Base-by-base conservation (phyloP, 345 rosid species). In the Ceriops decandra region DNA sequence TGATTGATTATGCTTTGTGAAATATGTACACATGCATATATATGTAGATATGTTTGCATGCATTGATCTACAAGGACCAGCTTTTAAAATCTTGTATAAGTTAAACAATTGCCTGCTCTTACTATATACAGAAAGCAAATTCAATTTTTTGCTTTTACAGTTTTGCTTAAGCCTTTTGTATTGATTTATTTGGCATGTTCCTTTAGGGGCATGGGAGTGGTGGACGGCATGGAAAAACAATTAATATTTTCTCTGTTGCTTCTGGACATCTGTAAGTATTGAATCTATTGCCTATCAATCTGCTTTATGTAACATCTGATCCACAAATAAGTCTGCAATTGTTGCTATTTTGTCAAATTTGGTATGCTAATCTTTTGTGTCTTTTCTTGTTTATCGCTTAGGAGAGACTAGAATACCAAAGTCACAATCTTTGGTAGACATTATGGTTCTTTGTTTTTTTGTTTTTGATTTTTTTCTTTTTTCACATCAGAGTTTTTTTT, bases 221-320 rank as follows among this genome's bases (percentile, higher is more conserved):
- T 66, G 90, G 85, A 33, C 88, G 92, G 66, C 87, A 70, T 64
- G 99, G 98, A 80, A 87, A 83, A 81, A 83, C 87, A 7, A 84
- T 92, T 67, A 92, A 95, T 75, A 90, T 95, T 35, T 95, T 92
- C 69, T 95, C 99, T 62, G 78, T 95, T 63, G 99, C 99, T 76
- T 95, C 99, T 52, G 99, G 99, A 63, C 99, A 95, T 82, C 82
- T 95, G 99, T 95, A 87, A 95, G 96, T 74, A 16, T 66, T 64
- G 31, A 2, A 42, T 57, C 56, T 7, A 4, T 19, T 52, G 28
- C 13, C 52, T 8, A 3, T 22, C 3, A 36, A 54, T 54, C 27
- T 54, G 4, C 10, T 21, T 22, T 22, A 7, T n/a, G 24, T 54
- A 54, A 21, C 46, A 54, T 54, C 58, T 54, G 1, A 17, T 22